A percentile compares a stretch with the other conserved stretches of the same genome.
These are phyloP conservation scores for Thelonectria rubi DNA, from an alignment of 2,329 filamentous ascomycete species.

Conservation along the genomic window DNA sequence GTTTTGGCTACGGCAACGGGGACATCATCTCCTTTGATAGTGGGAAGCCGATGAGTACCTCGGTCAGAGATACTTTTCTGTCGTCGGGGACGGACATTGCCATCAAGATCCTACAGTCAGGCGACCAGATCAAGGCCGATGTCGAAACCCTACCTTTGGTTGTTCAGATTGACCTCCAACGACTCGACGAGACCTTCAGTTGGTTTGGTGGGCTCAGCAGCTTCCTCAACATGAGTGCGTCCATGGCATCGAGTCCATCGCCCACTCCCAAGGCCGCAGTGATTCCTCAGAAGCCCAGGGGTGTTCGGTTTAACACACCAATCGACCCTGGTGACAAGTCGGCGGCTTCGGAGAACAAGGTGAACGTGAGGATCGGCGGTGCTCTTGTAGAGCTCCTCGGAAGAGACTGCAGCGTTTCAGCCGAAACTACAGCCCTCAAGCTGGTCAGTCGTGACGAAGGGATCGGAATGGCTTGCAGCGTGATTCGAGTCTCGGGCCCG, in stretches of 20 bases:
- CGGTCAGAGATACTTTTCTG: constrained; percentile 66
- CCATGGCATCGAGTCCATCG: constrained; percentile 78
- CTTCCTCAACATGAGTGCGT: constrained; percentile 86
- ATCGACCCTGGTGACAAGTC: constrained; percentile 59
- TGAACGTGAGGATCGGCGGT: constrained; percentile 80
- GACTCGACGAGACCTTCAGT: constrained; percentile 84
- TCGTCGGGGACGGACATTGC: constrained; percentile 66
- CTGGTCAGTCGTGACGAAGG: constrained; percentile 78
- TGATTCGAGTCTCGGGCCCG: constrained; percentile 78
- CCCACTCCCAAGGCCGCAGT: constrained; percentile 51
- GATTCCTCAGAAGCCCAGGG: constrained; percentile 57
- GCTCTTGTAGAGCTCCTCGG: constrained; percentile 80
- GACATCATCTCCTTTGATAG: constrained; percentile 72
- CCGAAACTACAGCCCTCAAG: constrained; percentile 85
- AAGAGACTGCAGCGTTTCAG: constrained; percentile 75
- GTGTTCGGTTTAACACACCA: constrained; percentile 67
- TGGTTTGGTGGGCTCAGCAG: constrained; percentile 94
- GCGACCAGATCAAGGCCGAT: constrained; percentile 62
- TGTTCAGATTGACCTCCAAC: constrained; percentile 78
- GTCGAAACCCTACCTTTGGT: constrained; percentile 81
- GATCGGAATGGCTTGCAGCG: constrained; percentile 77
- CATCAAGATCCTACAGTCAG: constrained; percentile 59
- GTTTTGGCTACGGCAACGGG: constrained; percentile 69
- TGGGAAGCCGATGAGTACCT: constrained; percentile 65
- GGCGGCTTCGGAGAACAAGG: constrained; percentile 66